Evolutionary conservation across 306 rosid species (phyloP), one percentile per base, ranked within the genome.

Genomic region (Astragalus glycyphyllos): DNA sequence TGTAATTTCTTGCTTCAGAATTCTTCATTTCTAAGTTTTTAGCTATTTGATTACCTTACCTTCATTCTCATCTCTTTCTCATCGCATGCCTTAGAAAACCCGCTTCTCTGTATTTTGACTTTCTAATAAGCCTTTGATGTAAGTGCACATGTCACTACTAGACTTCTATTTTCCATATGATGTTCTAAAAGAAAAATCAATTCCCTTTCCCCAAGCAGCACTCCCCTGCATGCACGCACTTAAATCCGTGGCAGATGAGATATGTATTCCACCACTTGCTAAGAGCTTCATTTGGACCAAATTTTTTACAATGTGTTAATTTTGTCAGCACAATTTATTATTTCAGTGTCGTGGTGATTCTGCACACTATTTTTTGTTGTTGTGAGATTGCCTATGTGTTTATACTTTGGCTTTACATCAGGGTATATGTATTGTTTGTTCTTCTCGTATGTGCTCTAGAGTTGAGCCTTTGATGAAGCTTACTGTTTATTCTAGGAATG

Each of bases 401-500:
- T 74, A 57, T 63, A n/a, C 48, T n/a, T 6, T 65, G 26, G 14
- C 26, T 61, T 76, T 59, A 35, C 6, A 65, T 17, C 29, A 32
- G 6, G n/a, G 0, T 17, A 23, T 11, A 20, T 73, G 57, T 42
- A 57, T 42, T 23, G 53, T 38, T 53, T 71, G 16, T 40, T 34
- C 72, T 55, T 9, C 23, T 29, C 16, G 8, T 62, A 5, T 37
- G 46, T 73, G 54, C 54, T 40, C 57, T 44, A 0, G 44, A 65
- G 38, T 50, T 9, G 47, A 69, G 48, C 65, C 17, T 72, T 44
- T 75, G 41, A 81, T 58, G n/a, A 4, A 13, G 17, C 34, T 45
- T 40, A 23, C 51, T 69, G 40, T 66, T 85, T 51, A 47, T 48
- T 68, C 60, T 77, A 95, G 99, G 97, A 74, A 91, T 95, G 99